These are phyloP conservation scores for Sporisorium sorghi DNA, from an alignment of 1,284 basidiomycete genomes.

Conservation along the genomic window DNA sequence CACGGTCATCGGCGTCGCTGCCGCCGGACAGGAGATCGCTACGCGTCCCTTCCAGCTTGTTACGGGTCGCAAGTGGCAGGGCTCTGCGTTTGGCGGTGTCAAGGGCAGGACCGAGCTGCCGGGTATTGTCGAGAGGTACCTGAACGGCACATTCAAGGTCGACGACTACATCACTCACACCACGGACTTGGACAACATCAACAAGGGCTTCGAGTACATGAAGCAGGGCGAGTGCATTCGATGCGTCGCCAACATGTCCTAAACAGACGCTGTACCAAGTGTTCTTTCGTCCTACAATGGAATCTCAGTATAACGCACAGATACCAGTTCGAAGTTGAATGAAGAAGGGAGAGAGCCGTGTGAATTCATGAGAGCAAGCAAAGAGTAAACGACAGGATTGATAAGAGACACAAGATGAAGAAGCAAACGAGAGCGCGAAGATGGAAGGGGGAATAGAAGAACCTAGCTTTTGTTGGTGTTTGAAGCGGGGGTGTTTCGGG, in stretches of 20 bases:
- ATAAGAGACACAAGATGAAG: not conserved
- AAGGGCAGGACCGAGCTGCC: constrained; percentile 88
- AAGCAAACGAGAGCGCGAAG: not conserved
- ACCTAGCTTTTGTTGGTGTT: not conserved
- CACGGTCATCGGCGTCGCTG: constrained; percentile 81
- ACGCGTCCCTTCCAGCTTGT: constrained; percentile 85
- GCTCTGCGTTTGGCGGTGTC: constrained; percentile 95
- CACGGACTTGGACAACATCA: constrained; percentile 78
- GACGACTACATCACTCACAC: constrained; percentile 71
- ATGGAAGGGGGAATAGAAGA: not conserved
- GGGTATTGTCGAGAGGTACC: constrained; percentile 65
- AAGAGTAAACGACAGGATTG: not conserved
- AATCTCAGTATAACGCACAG: not conserved
- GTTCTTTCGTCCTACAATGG: not conserved
- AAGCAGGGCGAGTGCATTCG: constrained; percentile 92
- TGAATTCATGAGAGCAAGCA: not conserved
- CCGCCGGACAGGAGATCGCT: constrained; percentile 96
- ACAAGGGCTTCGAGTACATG: constrained; percentile 93
- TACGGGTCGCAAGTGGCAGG: constrained; percentile 97
- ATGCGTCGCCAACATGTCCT: constrained; percentile 71
- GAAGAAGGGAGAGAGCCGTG: not conserved
- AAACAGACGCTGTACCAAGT: not conserved
- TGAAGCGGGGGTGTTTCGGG: constrained; percentile 2
- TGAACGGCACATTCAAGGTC: constrained; percentile 68
- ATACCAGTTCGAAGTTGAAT: not conserved